These are phyloP conservation scores for Ganoderma lucidum DNA, from an alignment of 1,284 basidiomycete species.

Conservation along the genomic window DNA sequence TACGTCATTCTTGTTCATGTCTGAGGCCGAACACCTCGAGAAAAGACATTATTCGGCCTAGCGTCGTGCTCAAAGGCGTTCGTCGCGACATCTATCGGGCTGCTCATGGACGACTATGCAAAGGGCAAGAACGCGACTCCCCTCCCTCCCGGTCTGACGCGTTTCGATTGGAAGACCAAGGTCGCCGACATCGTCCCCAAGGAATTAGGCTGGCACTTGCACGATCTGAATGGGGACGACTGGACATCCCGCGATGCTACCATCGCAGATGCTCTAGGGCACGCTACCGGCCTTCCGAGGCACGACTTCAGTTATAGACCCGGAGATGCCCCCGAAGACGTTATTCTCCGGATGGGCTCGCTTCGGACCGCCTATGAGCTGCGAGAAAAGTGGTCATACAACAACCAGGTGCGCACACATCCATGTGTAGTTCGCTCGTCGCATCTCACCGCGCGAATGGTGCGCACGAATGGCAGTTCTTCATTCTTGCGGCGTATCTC, in stretches of 20 bases:
- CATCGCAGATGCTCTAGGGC: slow-evolving; percentile 42
- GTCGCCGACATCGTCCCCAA: slow-evolving; percentile 46
- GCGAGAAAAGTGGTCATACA: slow-evolving; percentile 50
- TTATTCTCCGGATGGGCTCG: slow-evolving; percentile 42
- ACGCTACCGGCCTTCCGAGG: slow-evolving; percentile 31
- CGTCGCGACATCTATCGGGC: slow-evolving; percentile 41
- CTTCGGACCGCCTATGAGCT: slow-evolving; percentile 49
- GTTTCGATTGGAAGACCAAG: slow-evolving; percentile 44
- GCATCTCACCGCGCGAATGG: background rate
- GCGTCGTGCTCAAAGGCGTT: slow-evolving; percentile 56
- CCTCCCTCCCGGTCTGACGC: slow-evolving; percentile 24
- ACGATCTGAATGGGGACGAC: slow-evolving; percentile 44
- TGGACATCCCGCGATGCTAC: slow-evolving; percentile 47
- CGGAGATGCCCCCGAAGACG: slow-evolving; percentile 22
- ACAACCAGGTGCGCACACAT: slow-evolving; percentile 44
- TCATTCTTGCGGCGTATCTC: slow-evolving; percentile 39
- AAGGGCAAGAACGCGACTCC: slow-evolving; percentile 30
- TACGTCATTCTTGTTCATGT: too few species aligned
- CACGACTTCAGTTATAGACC: slow-evolving; percentile 9
- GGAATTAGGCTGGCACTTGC: slow-evolving; percentile 25
- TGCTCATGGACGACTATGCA: slow-evolving; percentile 39
- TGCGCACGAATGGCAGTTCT: slow-evolving; percentile 16
- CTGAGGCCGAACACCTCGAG: background rate
- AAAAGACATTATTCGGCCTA: slow-evolving; percentile 48
- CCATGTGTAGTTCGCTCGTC: background rate